Evolutionary conservation across 306 rosid species (phyloP).

Genomic region (Medicago arabica): DNA sequence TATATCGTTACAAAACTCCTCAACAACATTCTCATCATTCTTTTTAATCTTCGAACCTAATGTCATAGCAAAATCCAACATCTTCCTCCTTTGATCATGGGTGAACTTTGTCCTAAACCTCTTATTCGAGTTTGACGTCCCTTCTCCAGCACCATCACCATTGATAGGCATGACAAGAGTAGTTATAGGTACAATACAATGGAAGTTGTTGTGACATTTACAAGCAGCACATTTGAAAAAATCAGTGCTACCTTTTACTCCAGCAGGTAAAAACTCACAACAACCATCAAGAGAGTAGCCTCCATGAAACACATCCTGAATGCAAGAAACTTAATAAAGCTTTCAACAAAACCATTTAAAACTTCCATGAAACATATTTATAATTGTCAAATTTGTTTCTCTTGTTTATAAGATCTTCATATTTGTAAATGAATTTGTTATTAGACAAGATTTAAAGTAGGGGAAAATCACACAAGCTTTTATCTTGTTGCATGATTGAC

Average conservation of each 20-base stretch:
- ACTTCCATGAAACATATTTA: too few species aligned
- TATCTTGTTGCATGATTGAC: too few species aligned
- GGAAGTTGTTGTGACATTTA: background rate
- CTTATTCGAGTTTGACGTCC: slow-evolving; percentile 44
- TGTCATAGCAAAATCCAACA: slow-evolving; percentile 68
- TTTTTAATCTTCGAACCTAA: slow-evolving; percentile 83
- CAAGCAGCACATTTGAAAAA: background rate
- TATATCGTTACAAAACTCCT: slow-evolving; percentile 66
- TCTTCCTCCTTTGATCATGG: slow-evolving; percentile 71
- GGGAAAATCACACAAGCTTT: too few species aligned
- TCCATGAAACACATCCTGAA: too few species aligned
- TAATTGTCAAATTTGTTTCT: too few species aligned
- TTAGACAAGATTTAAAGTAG: too few species aligned
- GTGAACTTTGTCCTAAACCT: slow-evolving; percentile 76
- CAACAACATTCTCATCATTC: slow-evolving; percentile 66
- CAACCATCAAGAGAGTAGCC: background rate
- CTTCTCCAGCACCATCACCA: background rate
- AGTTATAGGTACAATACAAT: background rate
- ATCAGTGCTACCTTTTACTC: background rate
- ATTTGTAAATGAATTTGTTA: too few species aligned
- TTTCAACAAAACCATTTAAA: too few species aligned
- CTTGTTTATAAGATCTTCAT: too few species aligned
- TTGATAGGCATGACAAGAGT: background rate
- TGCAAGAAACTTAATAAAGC: too few species aligned
- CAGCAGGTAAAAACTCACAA: background rate